Base-by-base conservation (phyloP, 1,139 yeast genomes). In the Debaryomyces sp. region DNA sequence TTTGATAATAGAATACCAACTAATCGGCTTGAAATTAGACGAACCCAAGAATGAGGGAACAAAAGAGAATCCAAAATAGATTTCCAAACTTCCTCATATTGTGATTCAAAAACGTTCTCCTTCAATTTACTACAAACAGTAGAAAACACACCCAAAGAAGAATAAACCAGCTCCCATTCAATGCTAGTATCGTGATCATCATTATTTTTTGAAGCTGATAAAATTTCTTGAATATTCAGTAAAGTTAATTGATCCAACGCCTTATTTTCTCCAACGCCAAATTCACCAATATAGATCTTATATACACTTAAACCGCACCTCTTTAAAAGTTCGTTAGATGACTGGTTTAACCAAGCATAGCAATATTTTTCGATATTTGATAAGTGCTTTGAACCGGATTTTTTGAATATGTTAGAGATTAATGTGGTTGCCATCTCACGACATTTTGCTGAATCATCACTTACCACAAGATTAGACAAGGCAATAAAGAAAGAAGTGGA, bases 11-110 rank as follows among this genome's bases (percentile, higher is more conserved):
- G 63, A 3, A 70, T 62, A 1, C 85, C 84, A 36, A 85, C 65
- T 42, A 90, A 71, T 45, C 92, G 75, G n/a, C 87, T 72, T 0
- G 96, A 71, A 5, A 81, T 73, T 48, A 88, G 73, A 60, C 98
- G 82, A 10, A 92, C 87, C 98, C 98, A 92, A 0, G 96, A 78
- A 64, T 92, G 98, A 2, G 97, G 97, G 64, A 82, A 94, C 46
- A 92, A 71, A 52, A 91, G 71, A 23, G 84, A 70, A 10, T 77
- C 78, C 26, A 82, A 73, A 5, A 87, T 70, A 18, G 69, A 66
- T 10, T 63, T 60, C 94, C 95, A 87, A 10, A 80, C 57, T 1
- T 41, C 43, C 33, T 66, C 72, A 56, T 66, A 77, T 1, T 49
- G 50, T 1, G 52, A 45, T 18, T 52, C 58, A 23, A 77, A 67